Conservation (phyloP, 192 early-diverging fungal species). For the Coemansia sp. region DNA sequence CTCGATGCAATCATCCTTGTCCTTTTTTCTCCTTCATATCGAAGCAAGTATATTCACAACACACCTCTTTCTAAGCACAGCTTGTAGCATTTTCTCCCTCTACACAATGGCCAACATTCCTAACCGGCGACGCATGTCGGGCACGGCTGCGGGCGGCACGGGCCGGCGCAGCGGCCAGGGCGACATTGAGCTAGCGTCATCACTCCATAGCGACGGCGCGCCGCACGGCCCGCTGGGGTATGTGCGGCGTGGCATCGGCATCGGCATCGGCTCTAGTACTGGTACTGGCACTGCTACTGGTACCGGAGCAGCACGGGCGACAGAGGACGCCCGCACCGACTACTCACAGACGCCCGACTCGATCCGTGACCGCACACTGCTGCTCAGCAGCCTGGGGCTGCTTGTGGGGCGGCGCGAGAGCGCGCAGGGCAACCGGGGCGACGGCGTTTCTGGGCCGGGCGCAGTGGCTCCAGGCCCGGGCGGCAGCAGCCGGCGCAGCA, state of each 20-base stretch:
- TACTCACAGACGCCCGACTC: constrained; percentile 53
- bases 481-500: constrained; percentile 25
- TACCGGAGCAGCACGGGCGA: not conserved
- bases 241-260: constrained; percentile 26
- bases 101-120: constrained; percentile 5
- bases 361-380: constrained; percentile 51
- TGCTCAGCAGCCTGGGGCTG: constrained; percentile 38
- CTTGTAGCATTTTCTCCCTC: no score
- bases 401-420: constrained; percentile 27
- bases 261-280: constrained; percentile 15
- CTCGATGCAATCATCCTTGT: no score
- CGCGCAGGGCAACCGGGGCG: constrained; percentile 19
- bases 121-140: constrained; percentile 9
- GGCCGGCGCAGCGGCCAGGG: constrained; percentile 7
- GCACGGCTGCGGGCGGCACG: not conserved
- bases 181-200: constrained; percentile 23
- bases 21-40: no score
- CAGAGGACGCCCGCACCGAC: constrained; percentile 16
- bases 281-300: constrained; percentile 9
- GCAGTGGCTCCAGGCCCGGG: no score
- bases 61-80: no score
- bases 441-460: constrained; percentile 4
- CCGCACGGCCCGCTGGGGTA: constrained; percentile 7
- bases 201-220: constrained; percentile 23
- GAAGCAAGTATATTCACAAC: no score